Base-by-base conservation (phyloP, 2,329 filamentous ascomycete genomes). In the Hymenoscyphus occultus region DNA sequence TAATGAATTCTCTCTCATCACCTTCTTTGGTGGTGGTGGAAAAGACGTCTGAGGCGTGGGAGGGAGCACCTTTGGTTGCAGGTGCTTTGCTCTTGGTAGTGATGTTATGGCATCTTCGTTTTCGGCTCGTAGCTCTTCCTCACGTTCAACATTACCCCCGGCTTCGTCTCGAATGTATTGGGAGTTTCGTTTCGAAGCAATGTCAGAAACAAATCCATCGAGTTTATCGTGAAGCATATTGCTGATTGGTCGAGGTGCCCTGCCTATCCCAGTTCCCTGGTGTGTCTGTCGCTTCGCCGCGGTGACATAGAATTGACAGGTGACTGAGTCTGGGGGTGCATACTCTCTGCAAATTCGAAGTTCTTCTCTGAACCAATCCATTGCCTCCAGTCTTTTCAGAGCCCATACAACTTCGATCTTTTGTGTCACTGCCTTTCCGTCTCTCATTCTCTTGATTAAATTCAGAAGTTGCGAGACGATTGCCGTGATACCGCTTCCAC, bases 361-460 rank as follows among this genome's bases (percentile, higher is more conserved):
- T 77, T 97, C 94, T 78, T 97, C 93, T 70, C 92, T 91, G 82
- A 97, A 98, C 94, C 94, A 98, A 75, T 97, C 92, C 88, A 98
- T 92, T 0, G 92, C 92, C 77, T 97, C 94, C 14, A 95, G 87
- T 64, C 91, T 87, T 78, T 95, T 96, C 70, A 97, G 81, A 5
- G 93, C 88, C 94, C 94, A 98, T n/a, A 98, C 86, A 0, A 98
- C 91, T 16, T 95, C 90, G 5, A 98, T 90, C 69, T 90, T 91
- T 76, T 90, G 92, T 1, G 93, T 97, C 56, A 97, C 92, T 40
- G 94, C 93, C 77, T 97, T 97, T 60, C 92, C 91, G 74, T 97
- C 93, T 65, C 93, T 88, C 90, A 98, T 97, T 65, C 93, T 88
- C 79, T 97, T 97, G 79, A 97, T 96, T n/a, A 98, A 81, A 70